Percentiles rank a stretch among this genome's conserved stretches.
phyloP scores from a whole-genome alignment of 1,284 basidiomycete species.

The Malassezia equina region DNA sequence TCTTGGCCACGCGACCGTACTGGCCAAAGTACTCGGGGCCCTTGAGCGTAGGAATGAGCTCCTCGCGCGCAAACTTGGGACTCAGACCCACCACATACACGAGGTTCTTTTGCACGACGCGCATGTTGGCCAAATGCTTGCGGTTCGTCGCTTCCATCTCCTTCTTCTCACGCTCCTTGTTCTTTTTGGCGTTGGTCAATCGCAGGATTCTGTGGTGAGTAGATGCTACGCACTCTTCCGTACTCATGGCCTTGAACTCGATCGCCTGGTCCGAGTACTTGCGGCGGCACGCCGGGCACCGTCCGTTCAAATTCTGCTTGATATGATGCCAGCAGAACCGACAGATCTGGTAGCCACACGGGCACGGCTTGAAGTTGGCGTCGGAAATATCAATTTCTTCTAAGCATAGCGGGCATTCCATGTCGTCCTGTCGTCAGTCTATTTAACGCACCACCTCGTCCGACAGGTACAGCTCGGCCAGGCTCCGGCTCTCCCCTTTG shows the following conservation, averaged over 20 bases:
- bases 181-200: constrained; percentile 89
- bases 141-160: constrained; percentile 81
- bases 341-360: constrained; percentile 99
- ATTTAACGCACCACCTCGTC: constrained; percentile 8
- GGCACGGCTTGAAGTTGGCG: constrained; percentile 97
- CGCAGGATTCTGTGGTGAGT: constrained; percentile 67
- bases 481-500: background rate
- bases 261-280: constrained; percentile 85
- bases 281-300: constrained; percentile 91
- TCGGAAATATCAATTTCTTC: constrained; percentile 99
- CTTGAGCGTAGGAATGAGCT: constrained; percentile 87
- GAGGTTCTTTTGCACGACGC: constrained; percentile 90
- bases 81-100: constrained; percentile 88
- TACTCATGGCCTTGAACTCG: constrained; percentile 88
- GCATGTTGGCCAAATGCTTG: constrained; percentile 79
- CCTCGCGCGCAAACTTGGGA: constrained; percentile 86
- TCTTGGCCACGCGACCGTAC: constrained; percentile 95
- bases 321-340: constrained; percentile 99
- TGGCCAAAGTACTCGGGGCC: constrained; percentile 97
- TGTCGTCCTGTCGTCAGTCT: constrained; percentile 64
- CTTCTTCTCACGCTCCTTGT: constrained; percentile 87
- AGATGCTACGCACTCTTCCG: constrained; percentile 69
- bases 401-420: constrained; percentile 93
- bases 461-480: constrained; percentile 9
- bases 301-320: constrained; percentile 86